Percentiles rank a stretch among this genome's conserved stretches.
Conservation (phyloP, 2,329 filamentous ascomycete genomes). For the Nemania serpens region DNA sequence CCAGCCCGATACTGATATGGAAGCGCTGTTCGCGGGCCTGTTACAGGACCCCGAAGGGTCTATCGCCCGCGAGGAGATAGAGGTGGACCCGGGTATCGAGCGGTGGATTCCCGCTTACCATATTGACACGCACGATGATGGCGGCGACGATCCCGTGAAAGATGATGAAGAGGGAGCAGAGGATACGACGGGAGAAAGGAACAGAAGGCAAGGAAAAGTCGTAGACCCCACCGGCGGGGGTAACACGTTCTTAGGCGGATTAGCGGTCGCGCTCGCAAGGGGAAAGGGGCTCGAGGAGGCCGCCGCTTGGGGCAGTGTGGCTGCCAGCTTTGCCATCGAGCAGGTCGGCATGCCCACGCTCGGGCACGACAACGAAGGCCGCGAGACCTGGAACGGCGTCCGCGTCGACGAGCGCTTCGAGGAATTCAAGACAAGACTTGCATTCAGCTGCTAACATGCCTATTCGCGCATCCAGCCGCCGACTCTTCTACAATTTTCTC, state of each 20-base stretch:
- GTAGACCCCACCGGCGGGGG: slow-evolving; percentile 95
- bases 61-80: slow-evolving; percentile 61
- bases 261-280: slow-evolving; percentile 62
- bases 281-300: slow-evolving; percentile 69
- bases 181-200: not conserved
- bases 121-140: slow-evolving; percentile 36
- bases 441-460: slow-evolving; percentile 30
- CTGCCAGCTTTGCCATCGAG: slow-evolving; percentile 92
- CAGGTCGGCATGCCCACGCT: slow-evolving; percentile 82
- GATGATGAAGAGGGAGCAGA: not conserved
- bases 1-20: slow-evolving; percentile 65
- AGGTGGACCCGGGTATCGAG: slow-evolving; percentile 67
- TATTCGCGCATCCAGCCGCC: not conserved
- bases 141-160: not conserved
- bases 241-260: slow-evolving; percentile 79
- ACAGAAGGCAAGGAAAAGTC: slow-evolving; percentile 52
- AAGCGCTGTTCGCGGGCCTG: slow-evolving; percentile 63
- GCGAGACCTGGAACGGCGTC: slow-evolving; percentile 67
- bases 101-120: slow-evolving; percentile 83
- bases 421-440: slow-evolving; percentile 53
- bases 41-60: slow-evolving; percentile 58
- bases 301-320: slow-evolving; percentile 76
- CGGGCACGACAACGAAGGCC: slow-evolving; percentile 46
- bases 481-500: not conserved
- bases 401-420: slow-evolving; percentile 56